Conservation (phyloP, 371 early-diverging fungal genomes). For the Mucor plumbeus region DNA sequence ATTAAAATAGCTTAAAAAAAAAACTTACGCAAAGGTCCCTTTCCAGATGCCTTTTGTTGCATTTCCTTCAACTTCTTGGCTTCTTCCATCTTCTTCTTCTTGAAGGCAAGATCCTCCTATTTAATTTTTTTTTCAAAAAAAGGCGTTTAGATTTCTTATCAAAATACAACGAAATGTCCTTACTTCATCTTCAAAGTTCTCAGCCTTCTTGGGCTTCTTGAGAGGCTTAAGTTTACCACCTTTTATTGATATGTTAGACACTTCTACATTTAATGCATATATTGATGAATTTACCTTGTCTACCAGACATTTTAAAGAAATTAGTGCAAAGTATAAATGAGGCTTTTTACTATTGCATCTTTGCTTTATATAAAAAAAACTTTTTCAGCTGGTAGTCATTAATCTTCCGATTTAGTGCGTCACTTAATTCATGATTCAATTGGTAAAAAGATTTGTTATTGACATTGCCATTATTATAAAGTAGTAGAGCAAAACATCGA, state of each 20-base stretch:
- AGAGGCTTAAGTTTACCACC: slow-evolving; percentile 86
- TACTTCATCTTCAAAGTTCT: slow-evolving; percentile 66
- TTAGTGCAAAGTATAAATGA: slow-evolving; percentile 14
- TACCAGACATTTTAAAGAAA: slow-evolving; percentile 57
- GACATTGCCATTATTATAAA: too few species aligned
- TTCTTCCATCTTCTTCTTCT: slow-evolving; percentile 86
- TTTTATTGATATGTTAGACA: slow-evolving; percentile 10
- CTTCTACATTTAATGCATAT: neutral
- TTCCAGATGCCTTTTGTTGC: slow-evolving; percentile 76
- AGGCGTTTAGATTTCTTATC: neutral
- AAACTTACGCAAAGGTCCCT: slow-evolving; percentile 79
- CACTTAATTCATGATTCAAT: neutral
- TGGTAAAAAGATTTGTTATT: too few species aligned
- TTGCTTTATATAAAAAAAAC: slow-evolving; percentile 3
- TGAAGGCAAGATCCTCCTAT: slow-evolving; percentile 76
- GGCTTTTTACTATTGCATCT: slow-evolving; percentile 11
- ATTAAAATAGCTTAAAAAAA: too few species aligned
- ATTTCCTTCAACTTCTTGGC: slow-evolving; percentile 81
- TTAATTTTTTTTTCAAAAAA: slow-evolving; percentile 22
- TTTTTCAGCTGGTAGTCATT: neutral
- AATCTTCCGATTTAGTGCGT: slow-evolving; percentile 7
- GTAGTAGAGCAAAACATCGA: too few species aligned
- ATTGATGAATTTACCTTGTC: slow-evolving; percentile 55
- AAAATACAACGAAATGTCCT: neutral
- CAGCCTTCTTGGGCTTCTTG: slow-evolving; percentile 78